Percentiles rank a stretch among this genome's conserved stretches.
Conservation (phyloP, 768 basidiomycete species). For the Boletus pseudo-olivaceus region DNA sequence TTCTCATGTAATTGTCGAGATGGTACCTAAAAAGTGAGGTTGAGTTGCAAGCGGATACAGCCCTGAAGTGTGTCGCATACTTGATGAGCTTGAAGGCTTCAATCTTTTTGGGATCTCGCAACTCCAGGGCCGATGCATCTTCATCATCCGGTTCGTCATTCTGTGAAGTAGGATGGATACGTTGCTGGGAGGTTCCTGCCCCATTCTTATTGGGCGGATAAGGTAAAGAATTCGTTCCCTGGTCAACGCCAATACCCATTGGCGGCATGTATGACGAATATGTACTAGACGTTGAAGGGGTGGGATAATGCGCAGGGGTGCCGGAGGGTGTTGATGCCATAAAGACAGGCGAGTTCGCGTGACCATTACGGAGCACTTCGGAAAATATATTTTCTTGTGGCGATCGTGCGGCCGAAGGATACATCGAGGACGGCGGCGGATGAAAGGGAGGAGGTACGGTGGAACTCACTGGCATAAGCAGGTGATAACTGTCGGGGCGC, state of each 20-base stretch:
- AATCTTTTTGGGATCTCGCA: slow-evolving; percentile 60
- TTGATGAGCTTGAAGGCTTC: slow-evolving; percentile 83
- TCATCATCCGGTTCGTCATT: slow-evolving; percentile 51
- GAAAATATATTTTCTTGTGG: slow-evolving; percentile 55
- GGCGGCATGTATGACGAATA: slow-evolving; percentile 50
- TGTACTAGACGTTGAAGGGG: slow-evolving; percentile 33
- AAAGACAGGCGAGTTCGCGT: slow-evolving; percentile 58
- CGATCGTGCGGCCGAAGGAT: slow-evolving; percentile 40
- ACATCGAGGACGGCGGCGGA: slow-evolving; percentile 38
- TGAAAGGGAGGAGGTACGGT: slow-evolving; percentile 34
- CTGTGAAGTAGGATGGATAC: slow-evolving; percentile 23
- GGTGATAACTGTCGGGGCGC: slow-evolving; percentile 44
- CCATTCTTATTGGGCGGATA: slow-evolving; percentile 39
- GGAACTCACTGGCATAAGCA: slow-evolving; percentile 54
- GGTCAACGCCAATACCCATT: slow-evolving; percentile 57
- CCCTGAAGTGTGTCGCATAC: slow-evolving; percentile 37
- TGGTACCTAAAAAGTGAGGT: slow-evolving; percentile 60
- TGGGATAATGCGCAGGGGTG: slow-evolving; percentile 42
- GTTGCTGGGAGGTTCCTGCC: slow-evolving; percentile 21
- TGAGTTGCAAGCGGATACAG: neutral
- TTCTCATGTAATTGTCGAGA: slow-evolving; percentile 83
- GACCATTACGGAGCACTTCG: slow-evolving; percentile 54
- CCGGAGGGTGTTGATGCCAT: slow-evolving; percentile 43
- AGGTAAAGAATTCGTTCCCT: slow-evolving; percentile 48
- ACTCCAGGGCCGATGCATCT: slow-evolving; percentile 36